Conservation (phyloP, 2,329 filamentous ascomycete genomes). For the Sordariomycetes sp. region DNA sequence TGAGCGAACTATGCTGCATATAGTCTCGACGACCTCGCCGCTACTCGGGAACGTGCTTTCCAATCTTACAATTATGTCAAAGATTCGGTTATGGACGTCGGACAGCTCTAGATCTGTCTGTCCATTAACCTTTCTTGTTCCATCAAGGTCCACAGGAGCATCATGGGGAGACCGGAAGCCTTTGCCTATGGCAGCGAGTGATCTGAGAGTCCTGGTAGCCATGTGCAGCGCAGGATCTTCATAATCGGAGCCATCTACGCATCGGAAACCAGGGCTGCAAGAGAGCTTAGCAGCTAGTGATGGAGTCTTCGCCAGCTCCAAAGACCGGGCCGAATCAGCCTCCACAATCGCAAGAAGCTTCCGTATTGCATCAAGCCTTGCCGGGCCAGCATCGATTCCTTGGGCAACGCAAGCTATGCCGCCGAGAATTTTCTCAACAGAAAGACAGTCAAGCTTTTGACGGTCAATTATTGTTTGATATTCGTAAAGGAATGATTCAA, state of each 20-base stretch:
- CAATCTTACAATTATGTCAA: constrained; percentile 35
- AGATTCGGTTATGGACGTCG: constrained; percentile 34
- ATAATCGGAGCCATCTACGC: constrained; percentile 18
- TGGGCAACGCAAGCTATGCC: constrained; percentile 71
- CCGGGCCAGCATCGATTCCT: constrained; percentile 50
- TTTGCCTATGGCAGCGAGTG: constrained; percentile 61
- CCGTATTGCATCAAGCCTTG: constrained; percentile 43
- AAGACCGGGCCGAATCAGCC: constrained; percentile 34
- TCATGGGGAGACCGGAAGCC: constrained; percentile 63
- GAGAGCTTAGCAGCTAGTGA: constrained; percentile 6
- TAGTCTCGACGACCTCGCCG: constrained; percentile 61
- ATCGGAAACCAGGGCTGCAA: constrained; percentile 14
- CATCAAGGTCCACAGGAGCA: constrained; percentile 57
- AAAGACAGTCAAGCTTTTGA: constrained; percentile 49
- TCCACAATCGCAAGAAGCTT: constrained; percentile 54
- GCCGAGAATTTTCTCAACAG: constrained; percentile 64
- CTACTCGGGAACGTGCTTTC: constrained; percentile 45
- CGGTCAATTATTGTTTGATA: constrained; percentile 55
- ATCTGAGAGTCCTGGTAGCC: constrained; percentile 50
- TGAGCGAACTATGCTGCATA: constrained; percentile 61
- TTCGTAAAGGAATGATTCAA: constrained; percentile 60
- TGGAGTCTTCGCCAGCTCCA: constrained; percentile 10
- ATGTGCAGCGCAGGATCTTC: constrained; percentile 39
- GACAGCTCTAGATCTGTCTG: constrained; percentile 10
- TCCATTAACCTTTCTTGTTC: constrained; percentile 19